Evolutionary conservation across 306 rosid genomes (phyloP).

Genomic region (Castanea mollissima): DNA sequence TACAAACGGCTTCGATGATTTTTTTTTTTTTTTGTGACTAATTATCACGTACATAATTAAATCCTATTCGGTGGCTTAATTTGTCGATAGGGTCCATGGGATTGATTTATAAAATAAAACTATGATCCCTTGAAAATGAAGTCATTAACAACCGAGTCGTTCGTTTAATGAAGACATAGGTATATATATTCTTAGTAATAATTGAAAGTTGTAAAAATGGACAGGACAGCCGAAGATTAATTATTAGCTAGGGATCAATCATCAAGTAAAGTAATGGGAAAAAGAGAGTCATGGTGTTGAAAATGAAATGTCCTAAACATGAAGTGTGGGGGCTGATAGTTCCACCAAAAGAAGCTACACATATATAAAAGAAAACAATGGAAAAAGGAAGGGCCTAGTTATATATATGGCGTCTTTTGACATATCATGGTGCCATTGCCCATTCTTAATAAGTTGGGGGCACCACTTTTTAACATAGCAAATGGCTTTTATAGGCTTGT

Average conservation of each 20-base stretch:
- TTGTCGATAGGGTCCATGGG: conserved; percentile 22
- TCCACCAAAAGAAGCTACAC: not conserved
- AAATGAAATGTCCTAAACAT: not conserved
- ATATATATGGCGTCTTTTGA: not conserved
- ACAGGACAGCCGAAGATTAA: not conserved
- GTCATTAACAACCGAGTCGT: not conserved
- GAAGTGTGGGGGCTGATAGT: conserved; percentile 6
- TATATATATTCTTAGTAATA: too few species aligned
- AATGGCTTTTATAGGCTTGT: conserved; percentile 20
- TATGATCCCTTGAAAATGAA: conserved; percentile 2
- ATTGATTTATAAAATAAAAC: conserved; percentile 6
- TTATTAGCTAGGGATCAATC: not conserved
- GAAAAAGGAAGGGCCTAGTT: not conserved
- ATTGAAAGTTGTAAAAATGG: not conserved
- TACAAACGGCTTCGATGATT: conserved; percentile 9
- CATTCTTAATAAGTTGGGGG: not conserved
- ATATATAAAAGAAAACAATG: not conserved
- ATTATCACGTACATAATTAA: not conserved
- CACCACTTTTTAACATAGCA: conserved; percentile 17
- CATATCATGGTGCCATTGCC: conserved; percentile 28
- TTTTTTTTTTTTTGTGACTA: conserved; percentile 2
- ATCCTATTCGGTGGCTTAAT: not conserved
- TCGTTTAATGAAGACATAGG: not conserved
- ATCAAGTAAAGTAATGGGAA: not conserved
- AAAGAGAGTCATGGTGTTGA: not conserved